These are phyloP conservation scores for Leishmania guyanensis DNA, from an alignment of 208 protist genomes.

Conservation along the genomic window DNA sequence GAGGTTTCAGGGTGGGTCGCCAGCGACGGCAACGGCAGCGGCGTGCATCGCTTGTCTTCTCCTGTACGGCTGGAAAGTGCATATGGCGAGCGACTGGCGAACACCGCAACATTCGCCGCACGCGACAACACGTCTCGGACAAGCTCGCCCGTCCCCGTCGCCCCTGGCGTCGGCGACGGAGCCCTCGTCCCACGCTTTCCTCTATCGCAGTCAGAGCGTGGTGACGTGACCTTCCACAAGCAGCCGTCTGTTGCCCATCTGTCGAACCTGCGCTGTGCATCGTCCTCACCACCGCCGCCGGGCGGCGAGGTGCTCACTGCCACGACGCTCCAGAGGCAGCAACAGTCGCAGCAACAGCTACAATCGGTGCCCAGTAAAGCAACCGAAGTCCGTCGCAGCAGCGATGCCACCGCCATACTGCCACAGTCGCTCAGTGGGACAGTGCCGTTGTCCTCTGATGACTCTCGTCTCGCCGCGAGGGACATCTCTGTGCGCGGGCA, in stretches of 20 bases:
- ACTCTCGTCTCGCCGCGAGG: not conserved
- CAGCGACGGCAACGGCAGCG: not conserved
- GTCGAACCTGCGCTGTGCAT: not conserved
- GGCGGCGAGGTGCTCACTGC: not conserved
- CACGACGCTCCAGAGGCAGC: not conserved
- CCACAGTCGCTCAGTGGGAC: not conserved
- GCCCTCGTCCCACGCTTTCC: not conserved
- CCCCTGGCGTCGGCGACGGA: not conserved
- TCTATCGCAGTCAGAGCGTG: not conserved
- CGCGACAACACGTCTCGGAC: not conserved
- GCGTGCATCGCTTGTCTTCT: not conserved
- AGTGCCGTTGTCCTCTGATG: not conserved
- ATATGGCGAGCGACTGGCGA: not conserved
- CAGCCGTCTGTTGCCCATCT: conserved; percentile 10
- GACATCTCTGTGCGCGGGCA: not conserved
- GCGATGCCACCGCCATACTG: not conserved
- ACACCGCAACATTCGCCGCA: not conserved
- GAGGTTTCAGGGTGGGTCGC: not conserved
- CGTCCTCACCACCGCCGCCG: not conserved
- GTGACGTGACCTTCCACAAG: conserved; percentile 14
- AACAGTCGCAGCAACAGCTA: conserved; percentile 1
- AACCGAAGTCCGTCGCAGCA: not conserved
- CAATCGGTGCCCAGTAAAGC: not conserved
- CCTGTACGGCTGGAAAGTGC: not conserved
- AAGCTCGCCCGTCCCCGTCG: not conserved